Conservation (phyloP, 139 green algal species). For the Coccomyxa sp. region DNA sequence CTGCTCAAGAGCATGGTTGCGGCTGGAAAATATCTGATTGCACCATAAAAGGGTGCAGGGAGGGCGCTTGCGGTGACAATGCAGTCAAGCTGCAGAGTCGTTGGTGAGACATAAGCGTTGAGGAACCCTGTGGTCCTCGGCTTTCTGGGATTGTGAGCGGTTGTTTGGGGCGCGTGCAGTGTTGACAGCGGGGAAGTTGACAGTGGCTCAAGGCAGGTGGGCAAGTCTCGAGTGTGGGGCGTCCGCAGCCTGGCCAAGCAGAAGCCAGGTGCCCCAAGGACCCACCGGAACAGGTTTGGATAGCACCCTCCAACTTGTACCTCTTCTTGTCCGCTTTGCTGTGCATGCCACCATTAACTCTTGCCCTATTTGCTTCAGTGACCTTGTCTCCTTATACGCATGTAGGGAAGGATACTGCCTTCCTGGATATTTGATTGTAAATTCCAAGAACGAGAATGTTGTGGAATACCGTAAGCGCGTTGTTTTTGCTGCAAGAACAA, state of each 20-base stretch:
- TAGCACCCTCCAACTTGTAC: background rate
- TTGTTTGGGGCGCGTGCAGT: background rate
- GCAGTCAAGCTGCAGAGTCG: too few relatives aligned
- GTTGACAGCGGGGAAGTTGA: too few relatives aligned
- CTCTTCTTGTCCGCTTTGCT: background rate
- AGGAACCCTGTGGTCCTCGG: background rate
- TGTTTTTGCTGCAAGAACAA: background rate
- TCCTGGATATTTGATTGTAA: background rate
- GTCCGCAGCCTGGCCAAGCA: constrained; percentile 4
- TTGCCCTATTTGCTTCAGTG: too few relatives aligned
- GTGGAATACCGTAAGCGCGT: background rate
- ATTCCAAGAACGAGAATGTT: background rate
- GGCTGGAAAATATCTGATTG: too few relatives aligned
- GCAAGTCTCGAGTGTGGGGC: constrained; percentile 7
- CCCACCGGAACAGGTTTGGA: constrained; percentile 24
- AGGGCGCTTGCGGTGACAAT: too few relatives aligned
- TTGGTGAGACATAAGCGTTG: too few relatives aligned
- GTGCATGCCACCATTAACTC: background rate
- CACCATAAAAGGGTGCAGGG: too few relatives aligned
- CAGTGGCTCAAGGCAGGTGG: background rate
- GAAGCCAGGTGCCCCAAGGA: background rate
- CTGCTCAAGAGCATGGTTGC: too few relatives aligned
- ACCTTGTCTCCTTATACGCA: too few relatives aligned
- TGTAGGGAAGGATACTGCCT: background rate
- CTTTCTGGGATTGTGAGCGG: background rate